phyloP scores from a whole-genome alignment of 2,329 filamentous ascomycete genomes.

The Huntiella savannae region DNA sequence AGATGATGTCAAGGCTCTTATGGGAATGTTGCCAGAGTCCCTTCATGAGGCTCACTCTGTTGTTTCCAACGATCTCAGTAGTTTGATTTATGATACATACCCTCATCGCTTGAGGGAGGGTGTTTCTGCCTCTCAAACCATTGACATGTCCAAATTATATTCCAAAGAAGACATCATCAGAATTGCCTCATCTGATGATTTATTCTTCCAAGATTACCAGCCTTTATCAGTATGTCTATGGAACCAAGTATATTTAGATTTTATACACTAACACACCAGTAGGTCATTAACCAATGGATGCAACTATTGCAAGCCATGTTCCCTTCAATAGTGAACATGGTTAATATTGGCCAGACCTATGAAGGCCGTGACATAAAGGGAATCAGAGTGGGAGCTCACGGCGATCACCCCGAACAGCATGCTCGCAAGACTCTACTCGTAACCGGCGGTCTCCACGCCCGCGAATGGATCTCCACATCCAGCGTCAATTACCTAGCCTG shows the following conservation, averaged over 20 bases:
- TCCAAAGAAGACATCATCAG: background rate
- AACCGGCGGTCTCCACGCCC: slow-evolving; percentile 71
- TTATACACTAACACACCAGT: slow-evolving; percentile 7
- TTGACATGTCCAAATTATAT: background rate
- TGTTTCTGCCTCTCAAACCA: background rate
- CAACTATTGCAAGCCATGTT: slow-evolving; percentile 78
- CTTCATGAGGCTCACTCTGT: slow-evolving; percentile 53
- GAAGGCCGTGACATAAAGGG: slow-evolving; percentile 76
- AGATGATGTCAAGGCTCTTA: slow-evolving; percentile 57
- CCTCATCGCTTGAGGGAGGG: slow-evolving; percentile 21
- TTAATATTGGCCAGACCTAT: slow-evolving; percentile 65
- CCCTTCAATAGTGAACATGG: slow-evolving; percentile 53
- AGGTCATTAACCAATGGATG: slow-evolving; percentile 71
- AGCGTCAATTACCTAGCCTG: slow-evolving; percentile 85
- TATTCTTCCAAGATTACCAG: slow-evolving; percentile 90
- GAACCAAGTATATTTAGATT: background rate
- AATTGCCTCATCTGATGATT: slow-evolving; percentile 32
- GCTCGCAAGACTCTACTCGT: slow-evolving; percentile 62
- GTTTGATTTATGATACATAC: slow-evolving; percentile 59
- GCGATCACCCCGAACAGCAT: slow-evolving; percentile 22
- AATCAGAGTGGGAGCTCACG: slow-evolving; percentile 45
- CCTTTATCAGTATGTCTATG: slow-evolving; percentile 40
- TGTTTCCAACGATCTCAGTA: slow-evolving; percentile 62
- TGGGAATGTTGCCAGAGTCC: slow-evolving; percentile 57
- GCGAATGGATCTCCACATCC: slow-evolving; percentile 90